Percentiles rank a stretch among this genome's conserved stretches.
Evolutionary conservation across 1,284 basidiomycete genomes (phyloP).

Genomic region (Tetrapyrgos nigripes): DNA sequence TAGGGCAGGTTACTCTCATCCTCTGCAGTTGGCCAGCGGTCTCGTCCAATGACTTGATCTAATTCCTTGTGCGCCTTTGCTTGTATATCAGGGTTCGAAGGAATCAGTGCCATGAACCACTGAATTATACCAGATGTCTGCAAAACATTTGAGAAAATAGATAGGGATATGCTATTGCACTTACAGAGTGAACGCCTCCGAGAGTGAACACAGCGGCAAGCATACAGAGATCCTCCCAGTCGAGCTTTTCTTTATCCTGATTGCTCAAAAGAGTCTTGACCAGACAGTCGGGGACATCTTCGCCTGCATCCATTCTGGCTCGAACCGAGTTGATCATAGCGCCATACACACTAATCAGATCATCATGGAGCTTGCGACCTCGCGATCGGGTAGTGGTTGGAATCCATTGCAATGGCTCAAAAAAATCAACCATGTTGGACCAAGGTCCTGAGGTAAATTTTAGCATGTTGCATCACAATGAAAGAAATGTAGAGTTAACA

Average conservation of each 20-base stretch:
- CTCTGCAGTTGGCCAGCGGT: slow-evolving; percentile 35
- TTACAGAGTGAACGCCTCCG: slow-evolving; percentile 48
- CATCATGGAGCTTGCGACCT: slow-evolving; percentile 39
- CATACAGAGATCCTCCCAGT: slow-evolving; percentile 45
- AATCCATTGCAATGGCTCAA: slow-evolving; percentile 42
- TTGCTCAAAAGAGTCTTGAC: slow-evolving; percentile 44
- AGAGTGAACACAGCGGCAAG: slow-evolving; percentile 46
- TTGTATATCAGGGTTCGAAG: slow-evolving; percentile 35
- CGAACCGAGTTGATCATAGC: slow-evolving; percentile 34
- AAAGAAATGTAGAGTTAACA: not conserved
- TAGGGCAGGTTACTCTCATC: slow-evolving; percentile 43
- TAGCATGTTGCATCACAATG: slow-evolving; percentile 14
- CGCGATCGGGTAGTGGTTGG: slow-evolving; percentile 38
- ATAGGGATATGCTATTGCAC: slow-evolving; percentile 1
- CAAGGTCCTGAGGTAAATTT: slow-evolving; percentile 37
- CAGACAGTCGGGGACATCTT: slow-evolving; percentile 39
- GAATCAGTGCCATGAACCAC: slow-evolving; percentile 44
- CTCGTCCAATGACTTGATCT: slow-evolving; percentile 41
- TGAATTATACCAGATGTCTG: slow-evolving; percentile 42
- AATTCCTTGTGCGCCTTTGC: slow-evolving; percentile 37
- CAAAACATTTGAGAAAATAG: not conserved
- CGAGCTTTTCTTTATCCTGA: slow-evolving; percentile 42
- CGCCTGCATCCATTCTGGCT: slow-evolving; percentile 32
- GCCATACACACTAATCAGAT: slow-evolving; percentile 40
- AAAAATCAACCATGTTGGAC: slow-evolving; percentile 48